A percentile compares a stretch with the other conserved stretches of the same genome.
Evolutionary conservation across 1,139 yeast species (phyloP).

Genomic region (Torulaspora globosa): DNA sequence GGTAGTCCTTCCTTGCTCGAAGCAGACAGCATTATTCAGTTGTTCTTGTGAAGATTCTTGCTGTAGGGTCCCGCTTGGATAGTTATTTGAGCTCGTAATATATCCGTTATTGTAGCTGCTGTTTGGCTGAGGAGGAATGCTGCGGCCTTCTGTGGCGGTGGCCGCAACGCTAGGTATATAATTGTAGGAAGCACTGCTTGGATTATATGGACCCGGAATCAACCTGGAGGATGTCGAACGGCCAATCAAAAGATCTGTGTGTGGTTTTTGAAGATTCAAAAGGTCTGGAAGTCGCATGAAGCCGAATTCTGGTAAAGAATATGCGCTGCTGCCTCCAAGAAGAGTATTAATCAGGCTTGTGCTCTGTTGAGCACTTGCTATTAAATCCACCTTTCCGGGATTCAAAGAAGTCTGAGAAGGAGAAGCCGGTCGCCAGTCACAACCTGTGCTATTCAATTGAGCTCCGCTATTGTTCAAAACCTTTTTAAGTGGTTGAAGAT

Average conservation of each 20-base stretch:
- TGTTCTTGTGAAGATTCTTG: not conserved
- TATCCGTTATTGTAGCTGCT: too few species aligned
- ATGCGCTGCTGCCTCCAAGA: constrained; percentile 8
- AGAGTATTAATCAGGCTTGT: constrained; percentile 17
- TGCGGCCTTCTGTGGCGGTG: too few species aligned
- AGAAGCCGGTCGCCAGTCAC: too few species aligned
- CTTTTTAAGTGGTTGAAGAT: too few species aligned
- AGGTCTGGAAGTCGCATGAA: not conserved
- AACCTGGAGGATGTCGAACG: too few species aligned
- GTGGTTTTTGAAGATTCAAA: not conserved
- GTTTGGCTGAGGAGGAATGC: too few species aligned
- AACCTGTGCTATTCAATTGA: not conserved
- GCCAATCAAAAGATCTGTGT: not conserved
- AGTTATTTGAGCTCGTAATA: too few species aligned
- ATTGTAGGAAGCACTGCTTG: too few species aligned
- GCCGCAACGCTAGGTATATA: too few species aligned
- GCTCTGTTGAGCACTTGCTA: constrained; percentile 16
- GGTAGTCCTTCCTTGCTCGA: not conserved
- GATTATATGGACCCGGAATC: too few species aligned
- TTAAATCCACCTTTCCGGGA: constrained; percentile 1
- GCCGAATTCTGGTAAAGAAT: not conserved
- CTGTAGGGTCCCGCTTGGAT: too few species aligned
- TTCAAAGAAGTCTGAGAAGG: not conserved
- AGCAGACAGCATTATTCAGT: not conserved
- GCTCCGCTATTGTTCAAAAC: too few species aligned